Evolutionary conservation across 2,329 filamentous ascomycete genomes (phyloP).

Genomic region (Fusarium sp.): DNA sequence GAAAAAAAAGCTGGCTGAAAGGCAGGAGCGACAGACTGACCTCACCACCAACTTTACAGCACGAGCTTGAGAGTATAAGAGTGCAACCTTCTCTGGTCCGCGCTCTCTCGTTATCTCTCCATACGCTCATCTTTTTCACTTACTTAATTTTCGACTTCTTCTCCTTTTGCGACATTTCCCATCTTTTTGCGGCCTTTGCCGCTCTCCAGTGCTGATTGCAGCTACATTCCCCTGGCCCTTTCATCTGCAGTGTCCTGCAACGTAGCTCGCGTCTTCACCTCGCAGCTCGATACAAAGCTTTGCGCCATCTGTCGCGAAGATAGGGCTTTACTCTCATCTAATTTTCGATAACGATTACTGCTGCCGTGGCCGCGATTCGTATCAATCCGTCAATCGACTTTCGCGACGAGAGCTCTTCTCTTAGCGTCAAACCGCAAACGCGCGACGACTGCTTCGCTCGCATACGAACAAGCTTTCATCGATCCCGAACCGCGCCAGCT

Average conservation of each 20-base stretch:
- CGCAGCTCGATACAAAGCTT: slow-evolving; percentile 11
- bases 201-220: slow-evolving; percentile 23
- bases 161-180: slow-evolving; percentile 17
- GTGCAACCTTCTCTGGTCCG: slow-evolving; percentile 43
- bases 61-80: slow-evolving; percentile 48
- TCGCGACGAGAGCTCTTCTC: slow-evolving; percentile 33
- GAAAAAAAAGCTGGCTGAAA: slow-evolving; percentile 52
- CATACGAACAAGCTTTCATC: slow-evolving; percentile 29
- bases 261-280: slow-evolving; percentile 25
- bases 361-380: slow-evolving; percentile 11
- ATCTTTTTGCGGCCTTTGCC: slow-evolving; percentile 24
- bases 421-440: slow-evolving; percentile 35
- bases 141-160: slow-evolving; percentile 24
- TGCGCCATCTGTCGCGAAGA: slow-evolving; percentile 16
- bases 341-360: slow-evolving; percentile 11
- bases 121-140: slow-evolving; percentile 31
- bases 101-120: slow-evolving; percentile 30
- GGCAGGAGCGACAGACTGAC: slow-evolving; percentile 41
- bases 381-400: slow-evolving; percentile 31
- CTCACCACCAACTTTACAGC: slow-evolving; percentile 45
- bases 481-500: slow-evolving; percentile 38
- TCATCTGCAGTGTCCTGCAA: slow-evolving; percentile 22
- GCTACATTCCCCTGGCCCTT: slow-evolving; percentile 28
- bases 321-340: background rate
- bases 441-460: slow-evolving; percentile 37